These are phyloP conservation scores for Backusella circina DNA, from an alignment of 192 early-diverging fungal species.

Conservation along the genomic window DNA sequence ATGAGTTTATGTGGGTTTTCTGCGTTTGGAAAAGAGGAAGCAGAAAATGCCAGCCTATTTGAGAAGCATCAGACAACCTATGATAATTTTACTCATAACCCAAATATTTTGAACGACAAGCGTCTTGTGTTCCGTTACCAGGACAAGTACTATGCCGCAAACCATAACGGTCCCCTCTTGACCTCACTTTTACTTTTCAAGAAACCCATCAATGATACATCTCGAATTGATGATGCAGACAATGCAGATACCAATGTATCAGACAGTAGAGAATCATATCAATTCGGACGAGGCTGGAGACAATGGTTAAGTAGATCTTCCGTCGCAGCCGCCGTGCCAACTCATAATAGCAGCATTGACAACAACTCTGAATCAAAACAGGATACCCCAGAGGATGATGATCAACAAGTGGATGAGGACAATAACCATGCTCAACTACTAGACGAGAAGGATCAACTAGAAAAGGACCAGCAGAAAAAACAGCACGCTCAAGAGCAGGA, in stretches of 20 bases:
- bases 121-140: slow-evolving; percentile 53
- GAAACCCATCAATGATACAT: slow-evolving; percentile 6
- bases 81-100: slow-evolving; percentile 53
- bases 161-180: slow-evolving; percentile 61
- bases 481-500: not conserved
- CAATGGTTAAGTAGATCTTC: slow-evolving; percentile 41
- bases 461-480: not conserved
- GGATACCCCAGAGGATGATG: not conserved
- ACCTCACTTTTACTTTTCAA: slow-evolving; percentile 52
- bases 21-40: slow-evolving; percentile 42
- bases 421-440: not conserved
- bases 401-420: not conserved
- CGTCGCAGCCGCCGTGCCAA: slow-evolving; percentile 8
- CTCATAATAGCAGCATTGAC: not conserved
- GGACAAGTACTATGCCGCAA: slow-evolving; percentile 60
- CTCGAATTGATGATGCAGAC: slow-evolving; percentile 46
- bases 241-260: not conserved
- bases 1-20: slow-evolving; percentile 56
- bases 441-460: not conserved
- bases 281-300: slow-evolving; percentile 37
- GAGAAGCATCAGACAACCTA: slow-evolving; percentile 48
- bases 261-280: slow-evolving; percentile 34
- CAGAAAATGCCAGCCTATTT: slow-evolving; percentile 48
- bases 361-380: not conserved
- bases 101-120: slow-evolving; percentile 54